Conservation (phyloP, 208 protist species). For the Wallacemonas sp. region DNA sequence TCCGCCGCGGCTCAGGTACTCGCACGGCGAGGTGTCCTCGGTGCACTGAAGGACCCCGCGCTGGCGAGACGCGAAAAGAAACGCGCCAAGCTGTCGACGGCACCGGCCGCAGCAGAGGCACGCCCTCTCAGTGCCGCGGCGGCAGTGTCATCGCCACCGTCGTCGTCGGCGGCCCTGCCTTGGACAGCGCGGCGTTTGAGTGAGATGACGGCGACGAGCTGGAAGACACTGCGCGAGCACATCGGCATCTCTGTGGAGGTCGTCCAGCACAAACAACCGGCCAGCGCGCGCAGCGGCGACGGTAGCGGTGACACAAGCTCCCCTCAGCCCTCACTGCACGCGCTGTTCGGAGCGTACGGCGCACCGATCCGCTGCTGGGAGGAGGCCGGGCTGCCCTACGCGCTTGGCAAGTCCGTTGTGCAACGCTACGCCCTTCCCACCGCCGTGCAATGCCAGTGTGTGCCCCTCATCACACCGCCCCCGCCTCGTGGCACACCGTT, state of each 20-base stretch:
- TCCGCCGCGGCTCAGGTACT: slow-evolving; percentile 23
- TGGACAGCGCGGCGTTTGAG: slow-evolving; percentile 54
- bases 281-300: neutral
- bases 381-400: slow-evolving; percentile 60
- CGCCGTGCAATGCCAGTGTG: slow-evolving; percentile 75
- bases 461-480: slow-evolving; percentile 40
- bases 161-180: slow-evolving; percentile 21
- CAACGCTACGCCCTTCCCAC: slow-evolving; percentile 58
- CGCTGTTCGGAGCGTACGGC: slow-evolving; percentile 7
- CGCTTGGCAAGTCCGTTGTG: slow-evolving; percentile 48
- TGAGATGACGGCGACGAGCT: slow-evolving; percentile 62
- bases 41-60: slow-evolving; percentile 54
- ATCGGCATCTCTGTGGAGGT: slow-evolving; percentile 69
- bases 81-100: slow-evolving; percentile 8
- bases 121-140: neutral
- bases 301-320: neutral
- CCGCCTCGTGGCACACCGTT: neutral
- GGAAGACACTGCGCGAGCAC: slow-evolving; percentile 69
- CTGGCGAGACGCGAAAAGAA: slow-evolving; percentile 43
- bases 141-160: too few species aligned
- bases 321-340: slow-evolving; percentile 6
- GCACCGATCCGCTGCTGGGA: slow-evolving; percentile 81
- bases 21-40: slow-evolving; percentile 48
- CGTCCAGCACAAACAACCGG: slow-evolving; percentile 8
- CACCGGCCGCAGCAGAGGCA: neutral